Evolutionary conservation across 116 monocot genomes (phyloP).

Genomic region (Phalaenopsis hybrid): DNA sequence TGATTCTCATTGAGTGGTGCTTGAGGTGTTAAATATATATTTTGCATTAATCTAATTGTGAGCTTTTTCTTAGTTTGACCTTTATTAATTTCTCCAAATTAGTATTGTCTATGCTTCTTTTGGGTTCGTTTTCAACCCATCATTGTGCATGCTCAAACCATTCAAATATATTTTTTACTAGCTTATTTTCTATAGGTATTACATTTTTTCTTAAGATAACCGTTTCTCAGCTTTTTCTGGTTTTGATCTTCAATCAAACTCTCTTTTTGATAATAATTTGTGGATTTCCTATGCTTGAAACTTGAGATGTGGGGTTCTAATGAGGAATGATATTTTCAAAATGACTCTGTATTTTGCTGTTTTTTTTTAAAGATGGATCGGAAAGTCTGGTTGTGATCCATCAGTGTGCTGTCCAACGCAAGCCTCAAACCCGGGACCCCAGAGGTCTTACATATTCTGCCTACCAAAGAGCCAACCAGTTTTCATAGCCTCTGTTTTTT

Average conservation of each 20-base stretch:
- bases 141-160: too few species aligned
- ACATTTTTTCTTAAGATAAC: neutral
- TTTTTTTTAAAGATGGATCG: too few species aligned
- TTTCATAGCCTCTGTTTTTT: neutral
- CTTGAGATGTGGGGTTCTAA: neutral
- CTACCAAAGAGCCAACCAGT: too few species aligned
- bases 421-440: too few species aligned
- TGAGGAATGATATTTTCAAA: neutral
- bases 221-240: neutral
- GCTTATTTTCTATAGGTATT: neutral
- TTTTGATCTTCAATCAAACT: neutral
- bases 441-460: too few species aligned
- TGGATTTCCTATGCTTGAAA: neutral
- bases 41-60: neutral
- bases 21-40: neutral
- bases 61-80: neutral
- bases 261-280: neutral
- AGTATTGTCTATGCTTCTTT: neutral
- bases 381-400: too few species aligned
- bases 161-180: neutral
- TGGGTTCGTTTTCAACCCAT: too few species aligned
- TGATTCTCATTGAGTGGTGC: too few species aligned
- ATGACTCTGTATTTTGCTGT: neutral
- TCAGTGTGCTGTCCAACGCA: too few species aligned
- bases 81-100: neutral